Base-by-base conservation (phyloP, 2,329 filamentous ascomycete species). In the Alternaria gansuensis region DNA sequence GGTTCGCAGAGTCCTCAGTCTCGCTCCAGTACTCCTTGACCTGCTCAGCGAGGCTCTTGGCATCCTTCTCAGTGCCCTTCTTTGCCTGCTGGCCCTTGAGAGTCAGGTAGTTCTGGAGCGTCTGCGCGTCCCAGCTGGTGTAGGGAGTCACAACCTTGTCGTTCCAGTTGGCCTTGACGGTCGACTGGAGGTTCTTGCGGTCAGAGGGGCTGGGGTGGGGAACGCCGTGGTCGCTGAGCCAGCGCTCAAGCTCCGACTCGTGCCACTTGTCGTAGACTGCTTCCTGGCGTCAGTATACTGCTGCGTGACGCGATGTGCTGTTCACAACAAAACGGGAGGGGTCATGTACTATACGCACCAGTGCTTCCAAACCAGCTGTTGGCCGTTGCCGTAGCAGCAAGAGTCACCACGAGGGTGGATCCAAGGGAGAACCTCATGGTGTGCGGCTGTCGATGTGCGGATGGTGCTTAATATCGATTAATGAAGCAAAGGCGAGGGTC, bases 221-320 rank as follows among this genome's bases (percentile, higher is more conserved):
- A 57, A 99, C 84, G 77, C 93, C 87, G 81, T 98, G 86, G 76
- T 99, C 95, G 29, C 91, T 91, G 49, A 99, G 88, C 95, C 95
- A 99, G 73, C 93, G 88, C 82, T 99, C 94, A 29, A 99, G 87
- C 84, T 99, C 95, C 23, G 92, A 96, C 83, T 98, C 90, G 73
- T 98, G 94, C 95, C 95, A 99, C 78, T 95, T 97, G 82, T 98
- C 97, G 84, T 98, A 98, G 14, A 90, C 94, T 97, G 74, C 48
- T 67, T 59, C 59, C 63, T 48, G 49, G 23, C 63, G 60, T 74
- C 64, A 74, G 68, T 60, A 55, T 51, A 41, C 53, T 63, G 57
- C 53, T 52, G 40, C 28, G 33, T 49, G 17, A 29, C 21, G 31
- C 28, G 13, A 37, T 41, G 23, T n/a, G 3, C 6, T 8, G 31